Base-by-base conservation (phyloP, 2,329 filamentous ascomycete species). In the Fusarium abutilonis region DNA sequence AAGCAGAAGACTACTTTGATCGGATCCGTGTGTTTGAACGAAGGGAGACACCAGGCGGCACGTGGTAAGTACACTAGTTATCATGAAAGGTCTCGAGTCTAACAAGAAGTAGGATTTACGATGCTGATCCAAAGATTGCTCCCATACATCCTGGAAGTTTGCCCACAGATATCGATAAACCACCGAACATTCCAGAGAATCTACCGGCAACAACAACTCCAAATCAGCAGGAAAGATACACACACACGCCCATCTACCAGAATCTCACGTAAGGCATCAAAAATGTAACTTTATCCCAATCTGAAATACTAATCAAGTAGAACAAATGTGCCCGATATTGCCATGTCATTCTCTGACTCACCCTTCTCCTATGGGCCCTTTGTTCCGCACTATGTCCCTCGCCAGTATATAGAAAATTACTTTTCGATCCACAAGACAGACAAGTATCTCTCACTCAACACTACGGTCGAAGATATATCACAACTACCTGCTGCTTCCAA, bases 241-340 rank as follows among this genome's bases (percentile, higher is more conserved):
- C 73, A 2, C 69, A 78, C 50, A 85, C 82, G 1, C 82, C 83
- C 0, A 78, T 85, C 4, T 86, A 86, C 54, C 72, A 77, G 3
- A 78, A 76, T 11, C 69, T 85, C 26, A 85, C 82, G 82, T 83
- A 63, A 73, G 79, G 59, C 11, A 19, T 9, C 1, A 0, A 1
- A 3, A 3, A 3, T 9, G 3, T 9, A 28, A 28, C 3, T 19
- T 40, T 7, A 5, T 42, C 19, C 78, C 4, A 1, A 8, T 4
- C 6, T 3, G 0, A 15, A 1, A 14, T 3, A 4, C 46, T 54
- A 10, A 44, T 3, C 1, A 0, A 19, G 7, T 4, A 70, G 83
- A 2, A 86, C 84, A 2, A 86, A 86, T 44, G 82, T 86, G 0
- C 83, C 83, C 0, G 79, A 82, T 35, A 80, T 85, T 31, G 82